Evolutionary conservation across 306 rosid genomes (phyloP).

Genomic region (Comarum palustre): DNA sequence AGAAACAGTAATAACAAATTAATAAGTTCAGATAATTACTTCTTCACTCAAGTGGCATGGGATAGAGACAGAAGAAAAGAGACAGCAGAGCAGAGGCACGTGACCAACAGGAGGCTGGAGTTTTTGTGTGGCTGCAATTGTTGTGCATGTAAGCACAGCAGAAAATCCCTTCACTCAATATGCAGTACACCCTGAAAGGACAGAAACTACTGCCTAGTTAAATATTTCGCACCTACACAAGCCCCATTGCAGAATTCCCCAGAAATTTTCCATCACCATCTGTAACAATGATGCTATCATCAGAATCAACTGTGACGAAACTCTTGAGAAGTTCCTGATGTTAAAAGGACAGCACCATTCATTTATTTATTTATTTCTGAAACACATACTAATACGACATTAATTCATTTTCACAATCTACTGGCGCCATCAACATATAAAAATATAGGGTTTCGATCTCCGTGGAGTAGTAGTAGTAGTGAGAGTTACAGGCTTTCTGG

Average conservation of each 20-base stretch:
- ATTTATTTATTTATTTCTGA: too few relatives aligned
- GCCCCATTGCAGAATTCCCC: conserved; percentile 23
- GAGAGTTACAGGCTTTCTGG: conserved; percentile 20
- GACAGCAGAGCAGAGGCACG: too few relatives aligned
- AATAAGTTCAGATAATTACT: not conserved
- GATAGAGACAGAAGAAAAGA: too few relatives aligned
- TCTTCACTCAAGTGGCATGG: too few relatives aligned
- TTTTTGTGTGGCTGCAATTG: too few relatives aligned
- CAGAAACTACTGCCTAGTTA: conserved; percentile 2
- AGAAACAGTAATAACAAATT: not conserved
- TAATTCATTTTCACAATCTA: conserved; percentile 29
- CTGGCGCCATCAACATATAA: conserved; percentile 27
- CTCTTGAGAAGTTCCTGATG: conserved; percentile 43
- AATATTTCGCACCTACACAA: not conserved
- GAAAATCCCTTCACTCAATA: not conserved
- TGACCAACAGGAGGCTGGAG: too few relatives aligned
- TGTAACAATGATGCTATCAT: conserved; percentile 42
- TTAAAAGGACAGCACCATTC: conserved; percentile 43
- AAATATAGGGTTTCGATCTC: conserved; percentile 15
- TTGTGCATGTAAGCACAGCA: too few relatives aligned
- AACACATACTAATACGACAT: too few relatives aligned
- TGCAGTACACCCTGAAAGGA: not conserved
- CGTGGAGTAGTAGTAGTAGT: conserved; percentile 23
- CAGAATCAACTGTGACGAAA: conserved; percentile 38
- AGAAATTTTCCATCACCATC: conserved; percentile 50